Conservation (phyloP, 257 asterid species). For the Linaria vulgaris region DNA sequence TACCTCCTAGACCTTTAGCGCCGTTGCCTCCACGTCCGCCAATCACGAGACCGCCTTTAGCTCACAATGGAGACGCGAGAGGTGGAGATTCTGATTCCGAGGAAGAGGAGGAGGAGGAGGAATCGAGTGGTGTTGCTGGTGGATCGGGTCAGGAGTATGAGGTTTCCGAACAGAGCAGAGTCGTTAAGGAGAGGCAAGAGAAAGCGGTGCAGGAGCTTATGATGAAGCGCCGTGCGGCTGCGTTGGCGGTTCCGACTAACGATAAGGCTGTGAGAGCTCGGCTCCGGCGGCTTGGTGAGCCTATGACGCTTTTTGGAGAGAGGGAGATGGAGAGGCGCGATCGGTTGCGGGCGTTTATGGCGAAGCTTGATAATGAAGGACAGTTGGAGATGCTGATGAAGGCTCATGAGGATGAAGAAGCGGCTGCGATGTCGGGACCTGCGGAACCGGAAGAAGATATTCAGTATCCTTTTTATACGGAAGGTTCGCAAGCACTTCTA, state of each 20-base stretch:
- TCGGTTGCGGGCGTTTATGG: conserved; percentile 76
- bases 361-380: conserved; percentile 77
- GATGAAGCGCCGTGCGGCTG: conserved; percentile 88
- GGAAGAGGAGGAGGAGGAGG: conserved; percentile 49
- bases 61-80: conserved; percentile 54
- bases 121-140: conserved; percentile 29
- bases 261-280: conserved; percentile 86
- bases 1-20: conserved; percentile 63
- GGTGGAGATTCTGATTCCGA: conserved; percentile 66
- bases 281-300: conserved; percentile 88
- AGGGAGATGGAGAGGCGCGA: conserved; percentile 98
- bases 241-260: conserved; percentile 90
- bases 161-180: conserved; percentile 76
- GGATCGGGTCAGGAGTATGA: conserved; percentile 57
- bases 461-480: conserved; percentile 86
- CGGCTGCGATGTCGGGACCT: conserved; percentile 45
- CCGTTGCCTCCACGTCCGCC: conserved; percentile 69
- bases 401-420: conserved; percentile 94
- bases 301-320: conserved; percentile 89
- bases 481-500: conserved; percentile 68
- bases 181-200: conserved; percentile 70
- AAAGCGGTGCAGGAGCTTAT: conserved; percentile 84
- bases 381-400: conserved; percentile 90
- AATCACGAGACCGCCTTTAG: conserved; percentile 42
- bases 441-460: conserved; percentile 72